Evolutionary conservation across 352 stramenopile species (phyloP).

Genomic region (Blastocystis sp.): DNA sequence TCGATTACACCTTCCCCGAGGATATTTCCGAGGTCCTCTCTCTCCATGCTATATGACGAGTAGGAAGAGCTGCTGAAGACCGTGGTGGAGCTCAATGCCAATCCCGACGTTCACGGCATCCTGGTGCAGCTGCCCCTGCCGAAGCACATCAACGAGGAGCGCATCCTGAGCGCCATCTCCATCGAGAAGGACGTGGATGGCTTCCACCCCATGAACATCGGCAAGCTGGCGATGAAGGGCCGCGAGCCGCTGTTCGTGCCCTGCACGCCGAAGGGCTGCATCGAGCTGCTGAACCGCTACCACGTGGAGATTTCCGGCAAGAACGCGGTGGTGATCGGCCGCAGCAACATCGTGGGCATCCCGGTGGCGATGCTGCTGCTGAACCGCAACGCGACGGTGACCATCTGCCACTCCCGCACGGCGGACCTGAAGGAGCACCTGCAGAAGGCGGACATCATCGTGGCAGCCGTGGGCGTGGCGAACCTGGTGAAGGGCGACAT

Average conservation of each 20-base stretch:
- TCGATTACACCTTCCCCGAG: slow-evolving; percentile 80
- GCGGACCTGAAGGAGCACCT: slow-evolving; percentile 83
- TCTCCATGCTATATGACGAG: background rate
- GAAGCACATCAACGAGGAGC: slow-evolving; percentile 84
- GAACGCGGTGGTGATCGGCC: slow-evolving; percentile 91
- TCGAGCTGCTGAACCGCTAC: slow-evolving; percentile 88
- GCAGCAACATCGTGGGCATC: slow-evolving; percentile 92
- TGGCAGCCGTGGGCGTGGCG: slow-evolving; percentile 89
- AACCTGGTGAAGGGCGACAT: slow-evolving; percentile 89
- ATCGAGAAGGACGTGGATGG: slow-evolving; percentile 96
- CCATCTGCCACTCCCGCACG: slow-evolving; percentile 92
- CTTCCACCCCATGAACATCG: slow-evolving; percentile 93
- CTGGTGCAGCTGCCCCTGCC: slow-evolving; percentile 93
- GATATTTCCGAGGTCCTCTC: slow-evolving; percentile 74
- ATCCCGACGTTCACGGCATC: slow-evolving; percentile 87
- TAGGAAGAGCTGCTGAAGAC: slow-evolving; percentile 76
- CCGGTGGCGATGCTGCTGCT: slow-evolving; percentile 90
- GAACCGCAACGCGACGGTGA: slow-evolving; percentile 92
- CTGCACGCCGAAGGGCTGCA: slow-evolving; percentile 85
- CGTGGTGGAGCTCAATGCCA: slow-evolving; percentile 81
- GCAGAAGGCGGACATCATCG: slow-evolving; percentile 89
- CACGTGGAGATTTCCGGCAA: slow-evolving; percentile 86
- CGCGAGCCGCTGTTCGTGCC: slow-evolving; percentile 85
- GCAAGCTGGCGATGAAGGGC: slow-evolving; percentile 82
- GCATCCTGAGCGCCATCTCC: slow-evolving; percentile 87